Evolutionary conservation across 1,284 basidiomycete species (phyloP), one percentile per base, ranked within the genome.

Genomic region (Rhodotorula sp.): DNA sequence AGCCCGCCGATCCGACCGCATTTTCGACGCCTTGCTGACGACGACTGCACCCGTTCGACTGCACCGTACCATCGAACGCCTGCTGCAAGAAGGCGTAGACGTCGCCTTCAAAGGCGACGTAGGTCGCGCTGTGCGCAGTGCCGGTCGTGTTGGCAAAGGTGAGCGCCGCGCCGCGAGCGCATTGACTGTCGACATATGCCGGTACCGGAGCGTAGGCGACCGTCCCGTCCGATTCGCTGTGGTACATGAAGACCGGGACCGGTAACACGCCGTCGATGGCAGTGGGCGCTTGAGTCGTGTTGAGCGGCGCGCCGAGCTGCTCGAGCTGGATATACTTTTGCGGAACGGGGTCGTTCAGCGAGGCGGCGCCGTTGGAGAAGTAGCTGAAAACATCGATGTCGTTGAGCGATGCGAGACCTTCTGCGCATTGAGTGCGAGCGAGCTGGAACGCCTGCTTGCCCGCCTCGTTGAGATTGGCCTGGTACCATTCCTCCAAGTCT

Each of bases 121-220:
- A 59, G 3, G 65, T 43, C n/a, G 39, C n/a, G 10, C 43, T n/a
- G 49, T 66, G 65, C 3, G 34, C 34, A 1, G n/a, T 18, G 7
- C 39, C 48, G 34, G 58, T 15, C 8, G 39, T 31, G 14, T 58
- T 60, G 21, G 39, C 31, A 26, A 66, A 49, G 7, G 43, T 49
- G n/a, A 66, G 26, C n/a, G 52, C 26, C 15, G 65, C 65, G 49
- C 65, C 65, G 39, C 58, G 34, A 6, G 49, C 15, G 51, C 65
- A 66, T 29, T 66, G 65, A 26, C 21, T 31, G 14, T 26, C 47
- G 31, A 43, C 31, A 39, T 65, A 65, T 8, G 31, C 26, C n/a
- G 46, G 57, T 21, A 65, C 47, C 23, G 64, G 64, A 5, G 31
- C 57, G 23, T 65, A 65, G 21, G 64, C 16, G 15, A 59, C 64